A percentile compares a stretch with the other conserved stretches of the same genome.
These are phyloP conservation scores for Solidago caesia DNA, from an alignment of 129 eudicot genomes.

Conservation along the genomic window DNA sequence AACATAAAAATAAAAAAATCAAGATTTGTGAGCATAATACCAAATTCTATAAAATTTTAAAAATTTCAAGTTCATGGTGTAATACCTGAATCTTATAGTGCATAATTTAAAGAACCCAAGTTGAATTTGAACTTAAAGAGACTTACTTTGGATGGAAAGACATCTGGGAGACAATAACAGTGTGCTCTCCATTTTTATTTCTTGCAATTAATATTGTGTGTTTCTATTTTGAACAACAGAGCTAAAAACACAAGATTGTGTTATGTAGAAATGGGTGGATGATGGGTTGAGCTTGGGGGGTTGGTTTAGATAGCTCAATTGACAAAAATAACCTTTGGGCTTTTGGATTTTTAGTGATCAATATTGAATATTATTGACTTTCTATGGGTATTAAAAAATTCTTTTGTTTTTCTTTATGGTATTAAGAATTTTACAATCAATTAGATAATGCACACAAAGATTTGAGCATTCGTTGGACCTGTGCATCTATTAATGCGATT, in stretches of 20 bases:
- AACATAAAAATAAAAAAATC: background rate
- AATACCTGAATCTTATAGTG: background rate
- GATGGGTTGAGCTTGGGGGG: slow-evolving; percentile 20
- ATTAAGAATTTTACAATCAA: too few relatives aligned
- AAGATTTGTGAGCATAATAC: too few relatives aligned
- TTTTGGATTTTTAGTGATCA: background rate
- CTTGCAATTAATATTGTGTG: slow-evolving; percentile 12
- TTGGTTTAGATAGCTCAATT: slow-evolving; percentile 3
- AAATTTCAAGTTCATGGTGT: background rate
- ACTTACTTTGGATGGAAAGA: slow-evolving; percentile 50
- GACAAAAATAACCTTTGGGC: slow-evolving; percentile 32
- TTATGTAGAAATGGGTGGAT: slow-evolving; percentile 35
- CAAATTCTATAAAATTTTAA: background rate
- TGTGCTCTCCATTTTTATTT: slow-evolving; percentile 49
- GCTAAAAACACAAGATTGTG: slow-evolving; percentile 23
- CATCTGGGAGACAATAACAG: slow-evolving; percentile 46
- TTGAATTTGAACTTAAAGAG: slow-evolving; percentile 8
- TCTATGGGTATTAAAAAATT: background rate
- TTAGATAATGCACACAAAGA: too few relatives aligned
- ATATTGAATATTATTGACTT: background rate
- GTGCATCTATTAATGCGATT: too few relatives aligned
- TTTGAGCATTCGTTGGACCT: too few relatives aligned
- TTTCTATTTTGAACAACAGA: slow-evolving; percentile 17
- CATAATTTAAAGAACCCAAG: background rate
- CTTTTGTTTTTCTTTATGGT: too few relatives aligned